phyloP scores from a whole-genome alignment of 2,329 filamentous ascomycete species.

The Fusarium verticillioides region DNA sequence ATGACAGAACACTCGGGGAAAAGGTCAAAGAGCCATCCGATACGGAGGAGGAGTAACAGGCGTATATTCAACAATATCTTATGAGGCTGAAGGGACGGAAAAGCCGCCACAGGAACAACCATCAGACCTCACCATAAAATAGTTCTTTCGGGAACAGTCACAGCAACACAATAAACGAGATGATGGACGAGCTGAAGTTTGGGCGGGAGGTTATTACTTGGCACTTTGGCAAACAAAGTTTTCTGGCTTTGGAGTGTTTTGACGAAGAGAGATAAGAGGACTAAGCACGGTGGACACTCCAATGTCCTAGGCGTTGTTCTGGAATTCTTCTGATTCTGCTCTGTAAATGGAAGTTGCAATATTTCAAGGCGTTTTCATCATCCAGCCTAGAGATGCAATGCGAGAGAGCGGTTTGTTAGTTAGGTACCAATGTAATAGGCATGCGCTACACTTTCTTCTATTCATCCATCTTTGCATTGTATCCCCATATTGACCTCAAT shows the following conservation, averaged over 20 bases:
- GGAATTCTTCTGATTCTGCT: not conserved
- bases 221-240: not conserved
- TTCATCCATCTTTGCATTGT: not conserved
- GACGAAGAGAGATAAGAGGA: not conserved
- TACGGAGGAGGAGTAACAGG: not conserved
- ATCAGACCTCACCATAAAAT: not conserved
- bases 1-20: not conserved
- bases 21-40: not conserved
- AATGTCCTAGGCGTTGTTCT: not conserved
- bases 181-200: not conserved
- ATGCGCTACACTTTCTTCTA: not conserved
- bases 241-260: too few relatives aligned
- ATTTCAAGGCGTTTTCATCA: not conserved
- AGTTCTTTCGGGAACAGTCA: not conserved
- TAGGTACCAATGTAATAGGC: not conserved
- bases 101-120: not conserved
- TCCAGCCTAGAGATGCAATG: accelerated
- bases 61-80: not conserved
- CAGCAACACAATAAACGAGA: not conserved
- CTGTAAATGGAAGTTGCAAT: not conserved
- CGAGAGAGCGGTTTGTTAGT: not conserved
- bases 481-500: not conserved
- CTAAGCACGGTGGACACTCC: not conserved
- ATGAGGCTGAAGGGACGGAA: not conserved
- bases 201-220: not conserved